These are phyloP conservation scores for Leptographium lundbergii DNA, from an alignment of 2,329 filamentous ascomycete species.

Conservation along the genomic window DNA sequence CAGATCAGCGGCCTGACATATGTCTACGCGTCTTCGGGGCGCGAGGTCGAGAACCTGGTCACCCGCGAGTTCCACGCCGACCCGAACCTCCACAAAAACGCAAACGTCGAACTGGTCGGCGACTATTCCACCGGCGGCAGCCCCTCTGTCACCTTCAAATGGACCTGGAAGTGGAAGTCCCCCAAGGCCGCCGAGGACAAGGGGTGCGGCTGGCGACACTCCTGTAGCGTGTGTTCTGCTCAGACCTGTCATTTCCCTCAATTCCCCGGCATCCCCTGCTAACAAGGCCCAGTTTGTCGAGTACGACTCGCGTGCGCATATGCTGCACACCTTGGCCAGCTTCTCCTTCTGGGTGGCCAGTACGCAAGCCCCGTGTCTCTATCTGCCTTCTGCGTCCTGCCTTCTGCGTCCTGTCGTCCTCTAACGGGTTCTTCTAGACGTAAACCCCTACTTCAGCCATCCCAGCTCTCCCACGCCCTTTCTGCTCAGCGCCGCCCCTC, in stretches of 20 bases:
- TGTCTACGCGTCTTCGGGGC: constrained; percentile 72
- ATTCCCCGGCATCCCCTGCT: constrained; percentile 13
- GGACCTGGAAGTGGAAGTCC: constrained; percentile 95
- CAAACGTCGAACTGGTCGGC: constrained; percentile 90
- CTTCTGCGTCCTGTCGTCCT: neutral
- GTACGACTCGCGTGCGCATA: constrained; percentile 87
- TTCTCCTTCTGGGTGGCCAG: constrained; percentile 95
- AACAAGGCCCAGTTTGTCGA: constrained; percentile 65
- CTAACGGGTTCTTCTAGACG: constrained; percentile 21
- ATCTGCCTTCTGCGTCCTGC: no score
- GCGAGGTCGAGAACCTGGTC: constrained; percentile 85
- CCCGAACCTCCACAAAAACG: constrained; percentile 92
- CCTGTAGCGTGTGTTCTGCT: constrained; percentile 58
- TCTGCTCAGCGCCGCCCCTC: constrained; percentile 52
- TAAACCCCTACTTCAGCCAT: constrained; percentile 32
- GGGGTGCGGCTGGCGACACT: constrained; percentile 88
- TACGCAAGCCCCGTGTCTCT: constrained; percentile 19
- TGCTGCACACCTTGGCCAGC: constrained; percentile 73
- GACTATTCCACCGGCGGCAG: constrained; percentile 79
- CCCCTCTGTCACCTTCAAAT: constrained; percentile 76
- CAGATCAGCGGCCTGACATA: constrained; percentile 82
- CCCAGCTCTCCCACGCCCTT: constrained; percentile 61
- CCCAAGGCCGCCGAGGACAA: constrained; percentile 71
- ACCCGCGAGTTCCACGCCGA: constrained; percentile 95
- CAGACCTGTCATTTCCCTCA: neutral